Conservation (phyloP, 2,329 filamentous ascomycete genomes). For the Penicillium oxalicum region DNA sequence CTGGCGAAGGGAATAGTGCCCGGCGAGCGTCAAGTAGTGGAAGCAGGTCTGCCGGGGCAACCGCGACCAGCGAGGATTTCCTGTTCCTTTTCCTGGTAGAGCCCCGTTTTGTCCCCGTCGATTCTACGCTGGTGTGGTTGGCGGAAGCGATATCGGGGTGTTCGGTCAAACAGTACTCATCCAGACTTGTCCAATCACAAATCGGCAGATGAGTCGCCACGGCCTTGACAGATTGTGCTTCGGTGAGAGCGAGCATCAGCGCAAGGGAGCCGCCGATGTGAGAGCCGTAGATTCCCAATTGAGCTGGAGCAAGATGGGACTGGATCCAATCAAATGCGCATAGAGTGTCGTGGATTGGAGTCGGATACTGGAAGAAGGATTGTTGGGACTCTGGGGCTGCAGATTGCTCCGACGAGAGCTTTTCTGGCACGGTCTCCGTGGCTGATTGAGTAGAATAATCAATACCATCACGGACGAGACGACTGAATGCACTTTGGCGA, state of each 20-base stretch:
- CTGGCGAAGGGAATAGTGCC: slow-evolving; percentile 32
- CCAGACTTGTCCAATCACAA: slow-evolving; percentile 37
- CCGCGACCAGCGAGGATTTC: neutral
- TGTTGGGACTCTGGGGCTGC: neutral
- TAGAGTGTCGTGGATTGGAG: slow-evolving; percentile 36
- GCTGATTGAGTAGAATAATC: too few species aligned
- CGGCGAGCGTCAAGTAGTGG: slow-evolving; percentile 33
- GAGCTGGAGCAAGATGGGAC: slow-evolving; percentile 24
- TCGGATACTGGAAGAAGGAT: slow-evolving; percentile 28
- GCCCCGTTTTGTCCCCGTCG: neutral
- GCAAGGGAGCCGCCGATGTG: slow-evolving; percentile 40
- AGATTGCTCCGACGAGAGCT: neutral
- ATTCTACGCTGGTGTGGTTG: neutral
- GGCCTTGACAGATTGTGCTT: slow-evolving; percentile 29
- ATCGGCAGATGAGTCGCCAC: slow-evolving; percentile 32
- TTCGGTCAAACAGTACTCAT: slow-evolving; percentile 32
- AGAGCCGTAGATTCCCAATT: slow-evolving; percentile 29
- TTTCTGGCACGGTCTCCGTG: too few species aligned
- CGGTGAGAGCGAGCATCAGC: slow-evolving; percentile 40
- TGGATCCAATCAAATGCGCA: slow-evolving; percentile 37
- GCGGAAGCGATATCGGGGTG: neutral
- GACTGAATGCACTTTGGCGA: neutral
- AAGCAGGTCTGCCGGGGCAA: slow-evolving; percentile 28
- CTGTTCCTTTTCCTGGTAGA: slow-evolving; percentile 6
- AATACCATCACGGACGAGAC: too few species aligned